These are phyloP conservation scores for Pseudogymnoascus sp. DNA, from an alignment of 2,329 filamentous ascomycete genomes.

Conservation along the genomic window DNA sequence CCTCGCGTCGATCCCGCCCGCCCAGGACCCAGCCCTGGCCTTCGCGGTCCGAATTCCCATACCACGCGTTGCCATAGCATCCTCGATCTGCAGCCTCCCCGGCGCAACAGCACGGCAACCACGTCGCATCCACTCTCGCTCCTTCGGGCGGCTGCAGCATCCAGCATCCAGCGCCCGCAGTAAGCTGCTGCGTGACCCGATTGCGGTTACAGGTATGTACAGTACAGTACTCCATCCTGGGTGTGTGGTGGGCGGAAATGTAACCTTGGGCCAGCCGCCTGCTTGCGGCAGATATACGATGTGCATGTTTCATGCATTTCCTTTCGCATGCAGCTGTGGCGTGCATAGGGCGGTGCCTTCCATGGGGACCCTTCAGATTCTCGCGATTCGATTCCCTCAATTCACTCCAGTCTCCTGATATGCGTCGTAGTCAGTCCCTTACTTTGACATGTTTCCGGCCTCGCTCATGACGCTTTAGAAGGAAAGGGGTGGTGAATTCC, in stretches of 20 bases:
- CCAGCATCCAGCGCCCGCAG: background rate
- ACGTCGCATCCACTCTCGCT: conserved; percentile 3
- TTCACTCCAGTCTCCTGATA: background rate
- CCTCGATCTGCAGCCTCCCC: background rate
- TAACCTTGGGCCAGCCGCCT: background rate
- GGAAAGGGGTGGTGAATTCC: background rate
- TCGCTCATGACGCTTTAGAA: background rate
- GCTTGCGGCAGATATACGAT: conserved; percentile 6
- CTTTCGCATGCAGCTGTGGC: conserved; percentile 6
- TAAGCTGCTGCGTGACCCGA: background rate
- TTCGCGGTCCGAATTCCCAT: background rate
- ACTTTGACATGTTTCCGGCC: background rate
- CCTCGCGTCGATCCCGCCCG: background rate
- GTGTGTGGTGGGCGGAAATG: background rate
- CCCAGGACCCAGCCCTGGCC: background rate
- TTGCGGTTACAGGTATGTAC: background rate
- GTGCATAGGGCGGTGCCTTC: background rate
- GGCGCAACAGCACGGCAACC: conserved; percentile 2
- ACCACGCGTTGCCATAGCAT: background rate
- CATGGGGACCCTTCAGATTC: background rate
- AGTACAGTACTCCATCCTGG: background rate
- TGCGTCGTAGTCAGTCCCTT: background rate
- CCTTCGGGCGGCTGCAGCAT: background rate
- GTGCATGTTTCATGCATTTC: conserved; percentile 7
- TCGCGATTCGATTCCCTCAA: background rate